Conservation (phyloP, 2,329 filamentous ascomycete genomes). For the Rhexocercosporidium sp. region DNA sequence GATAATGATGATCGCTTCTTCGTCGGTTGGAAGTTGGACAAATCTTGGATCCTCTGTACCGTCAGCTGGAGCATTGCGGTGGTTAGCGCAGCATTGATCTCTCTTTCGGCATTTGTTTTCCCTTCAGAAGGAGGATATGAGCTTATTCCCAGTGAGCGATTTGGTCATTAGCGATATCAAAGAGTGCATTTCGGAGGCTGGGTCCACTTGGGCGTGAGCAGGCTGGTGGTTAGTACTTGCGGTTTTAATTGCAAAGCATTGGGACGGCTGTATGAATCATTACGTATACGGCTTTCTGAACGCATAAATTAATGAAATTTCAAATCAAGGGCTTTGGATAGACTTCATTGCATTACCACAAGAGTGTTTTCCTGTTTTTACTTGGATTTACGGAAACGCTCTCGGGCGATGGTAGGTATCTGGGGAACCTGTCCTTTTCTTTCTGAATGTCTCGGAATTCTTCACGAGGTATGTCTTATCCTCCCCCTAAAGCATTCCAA, state of each 20-base stretch:
- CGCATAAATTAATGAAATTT: background rate
- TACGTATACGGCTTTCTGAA: background rate
- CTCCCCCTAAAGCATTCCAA: background rate
- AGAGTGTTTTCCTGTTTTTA: no score
- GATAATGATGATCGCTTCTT: slow-evolving; percentile 85
- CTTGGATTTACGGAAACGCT: no score
- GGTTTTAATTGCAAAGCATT: slow-evolving; percentile 9
- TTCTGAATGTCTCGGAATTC: background rate
- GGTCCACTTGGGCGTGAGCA: background rate
- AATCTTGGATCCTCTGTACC: slow-evolving; percentile 75
- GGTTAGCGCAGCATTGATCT: slow-evolving; percentile 61
- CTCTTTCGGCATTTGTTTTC: slow-evolving; percentile 70
- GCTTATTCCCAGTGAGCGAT: slow-evolving; percentile 59
- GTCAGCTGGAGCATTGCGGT: slow-evolving; percentile 59
- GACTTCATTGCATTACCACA: no score
- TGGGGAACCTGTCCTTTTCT: background rate
- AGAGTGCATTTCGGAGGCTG: background rate
- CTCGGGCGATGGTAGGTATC: background rate
- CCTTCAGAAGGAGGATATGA: slow-evolving; percentile 88
- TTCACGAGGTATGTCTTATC: background rate
- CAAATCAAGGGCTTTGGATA: no score
- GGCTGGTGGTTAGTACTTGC: background rate
- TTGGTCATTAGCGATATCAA: slow-evolving; percentile 18
- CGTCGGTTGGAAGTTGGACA: slow-evolving; percentile 80
- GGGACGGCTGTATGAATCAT: slow-evolving; percentile 12